Evolutionary conservation across 192 early-diverging fungal species (phyloP), one percentile per base, ranked within the genome.

Genomic region (Podila epicladia): DNA sequence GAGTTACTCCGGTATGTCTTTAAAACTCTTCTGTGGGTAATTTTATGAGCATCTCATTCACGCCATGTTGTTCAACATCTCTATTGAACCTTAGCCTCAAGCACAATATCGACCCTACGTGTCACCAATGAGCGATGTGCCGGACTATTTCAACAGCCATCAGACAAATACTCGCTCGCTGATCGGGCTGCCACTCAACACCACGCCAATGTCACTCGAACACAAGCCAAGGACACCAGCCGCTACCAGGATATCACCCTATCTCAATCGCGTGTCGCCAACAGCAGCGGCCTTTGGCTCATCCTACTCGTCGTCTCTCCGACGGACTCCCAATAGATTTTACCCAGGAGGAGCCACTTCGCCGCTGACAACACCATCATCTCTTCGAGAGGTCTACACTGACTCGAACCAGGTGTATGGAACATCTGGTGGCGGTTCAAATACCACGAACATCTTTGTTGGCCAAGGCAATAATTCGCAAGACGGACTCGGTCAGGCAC

Each of bases 221-320:
- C 71, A 67, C 19, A 58, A 45, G 19, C 53, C 77, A 50, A 48
- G 77, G 45, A 73, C 77, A n/a, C 77, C 77, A 33, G 67, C 73
- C 6, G 68, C 65, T 1, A 67, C 77, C 6, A 63, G 67, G 49
- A 69, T 80, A 64, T 80, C 77, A 26, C 77, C 77, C 1, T 80
- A 80, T n/a, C 62, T 80, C 12, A 80, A 80, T 20, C 71, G 77
- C 50, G 67, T 73, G 9, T 80, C 77, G 1, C 77, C 77, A 22
- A 80, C 77, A 7, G 31, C 66, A 1, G 41, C 62, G 19, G 48
- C 67, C 24, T 73, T 69, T 65, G 77, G 71, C 19, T 65, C 66
- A 9, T 80, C 77, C 0, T 80, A 69, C 37, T 64, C 77, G 4
- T 73, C 77, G 15, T 69, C 77, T 3, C 9, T 73, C 28, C 50